Conservation (phyloP, 2,329 filamentous ascomycete species). For the Colletotrichum melonis region DNA sequence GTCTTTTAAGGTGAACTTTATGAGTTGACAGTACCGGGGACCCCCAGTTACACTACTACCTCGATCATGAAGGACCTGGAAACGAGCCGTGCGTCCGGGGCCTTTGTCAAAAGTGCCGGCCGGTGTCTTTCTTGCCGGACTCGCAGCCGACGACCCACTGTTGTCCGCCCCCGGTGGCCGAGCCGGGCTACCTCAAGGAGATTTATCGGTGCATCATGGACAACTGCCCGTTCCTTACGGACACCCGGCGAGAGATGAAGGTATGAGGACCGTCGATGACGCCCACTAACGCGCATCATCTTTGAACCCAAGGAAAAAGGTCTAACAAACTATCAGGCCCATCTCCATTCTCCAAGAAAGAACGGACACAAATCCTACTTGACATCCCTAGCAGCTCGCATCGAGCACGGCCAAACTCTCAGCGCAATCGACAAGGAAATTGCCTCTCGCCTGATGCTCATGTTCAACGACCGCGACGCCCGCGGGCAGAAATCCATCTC, state of each 20-base stretch:
- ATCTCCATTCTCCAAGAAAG: constrained; percentile 30
- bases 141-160: constrained; percentile 31
- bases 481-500: constrained; percentile 33
- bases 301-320: not conserved
- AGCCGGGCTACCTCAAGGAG: constrained; percentile 32
- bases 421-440: constrained; percentile 32
- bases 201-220: constrained; percentile 35
- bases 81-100: constrained; percentile 33
- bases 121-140: constrained; percentile 26
- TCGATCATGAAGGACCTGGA: constrained; percentile 31
- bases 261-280: not conserved
- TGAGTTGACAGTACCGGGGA: constrained; percentile 11
- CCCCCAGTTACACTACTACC: constrained; percentile 32
- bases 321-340: constrained; percentile 15
- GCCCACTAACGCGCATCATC: not conserved
- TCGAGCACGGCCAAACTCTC: constrained; percentile 25
- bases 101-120: constrained; percentile 28
- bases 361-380: constrained; percentile 32
- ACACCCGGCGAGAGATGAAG: constrained; percentile 34
- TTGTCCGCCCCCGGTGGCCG: constrained; percentile 29
- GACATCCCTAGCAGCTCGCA: constrained; percentile 14
- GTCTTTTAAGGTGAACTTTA: not conserved
- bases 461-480: constrained; percentile 34
- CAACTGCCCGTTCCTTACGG: constrained; percentile 31
- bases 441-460: constrained; percentile 30